phyloP scores from a whole-genome alignment of 257 asterid genomes.

The Ilex asprella region DNA sequence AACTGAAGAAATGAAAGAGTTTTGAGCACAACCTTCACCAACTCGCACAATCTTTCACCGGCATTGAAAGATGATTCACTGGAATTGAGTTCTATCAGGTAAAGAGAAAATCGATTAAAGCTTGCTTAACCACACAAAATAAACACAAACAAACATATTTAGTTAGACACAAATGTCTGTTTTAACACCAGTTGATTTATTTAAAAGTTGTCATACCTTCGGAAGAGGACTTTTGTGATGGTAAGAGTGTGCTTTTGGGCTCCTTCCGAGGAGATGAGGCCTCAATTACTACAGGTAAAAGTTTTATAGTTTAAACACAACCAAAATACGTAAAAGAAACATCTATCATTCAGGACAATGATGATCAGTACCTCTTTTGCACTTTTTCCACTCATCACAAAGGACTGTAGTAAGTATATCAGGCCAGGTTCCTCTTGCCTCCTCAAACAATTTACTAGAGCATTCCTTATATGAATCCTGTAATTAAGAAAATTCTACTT shows the following conservation, averaged over 20 bases:
- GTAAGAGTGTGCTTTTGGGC: conserved; percentile 66
- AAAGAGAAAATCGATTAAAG: conserved; percentile 15
- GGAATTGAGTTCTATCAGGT: conserved; percentile 38
- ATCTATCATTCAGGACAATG: not conserved
- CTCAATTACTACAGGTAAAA: conserved; percentile 60
- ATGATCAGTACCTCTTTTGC: conserved; percentile 72
- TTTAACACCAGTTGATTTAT: not conserved
- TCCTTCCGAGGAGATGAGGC: conserved; percentile 90
- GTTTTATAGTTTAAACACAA: conserved; percentile 7
- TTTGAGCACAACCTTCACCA: conserved; percentile 65
- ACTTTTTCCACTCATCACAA: conserved; percentile 93
- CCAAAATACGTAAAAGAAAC: not conserved
- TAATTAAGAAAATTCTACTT: conserved; percentile 16
- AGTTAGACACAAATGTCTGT: not conserved
- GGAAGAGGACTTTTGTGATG: conserved; percentile 31
- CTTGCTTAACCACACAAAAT: not conserved
- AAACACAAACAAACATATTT: not conserved
- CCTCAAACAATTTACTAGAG: conserved; percentile 52
- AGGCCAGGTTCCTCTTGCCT: conserved; percentile 83
- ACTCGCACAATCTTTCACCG: conserved; percentile 80
- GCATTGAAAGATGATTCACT: conserved; percentile 70
- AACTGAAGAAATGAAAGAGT: conserved; percentile 11
- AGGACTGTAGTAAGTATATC: conserved; percentile 61
- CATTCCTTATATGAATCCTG: conserved; percentile 65
- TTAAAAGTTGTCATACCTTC: conserved; percentile 36